Evolutionary conservation across 129 eudicot genomes (phyloP).

Genomic region (Flaveria sonorensis): DNA sequence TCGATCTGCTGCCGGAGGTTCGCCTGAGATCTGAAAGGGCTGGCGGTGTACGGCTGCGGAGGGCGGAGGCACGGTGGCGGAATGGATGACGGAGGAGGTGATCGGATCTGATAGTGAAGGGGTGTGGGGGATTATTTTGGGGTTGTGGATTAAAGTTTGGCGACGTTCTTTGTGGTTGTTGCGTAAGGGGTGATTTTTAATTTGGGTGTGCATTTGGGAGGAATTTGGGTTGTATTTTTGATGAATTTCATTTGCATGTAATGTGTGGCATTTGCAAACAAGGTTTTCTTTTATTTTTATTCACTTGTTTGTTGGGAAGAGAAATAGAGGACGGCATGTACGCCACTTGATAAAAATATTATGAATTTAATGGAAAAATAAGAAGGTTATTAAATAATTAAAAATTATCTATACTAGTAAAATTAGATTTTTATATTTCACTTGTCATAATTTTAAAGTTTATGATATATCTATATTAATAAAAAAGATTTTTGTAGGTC

Average conservation of each 20-base stretch:
- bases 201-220: constrained; percentile 1
- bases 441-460: too few relatives aligned
- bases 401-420: too few relatives aligned
- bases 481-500: too few relatives aligned
- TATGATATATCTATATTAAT: too few relatives aligned
- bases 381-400: too few relatives aligned
- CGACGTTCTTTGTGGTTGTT: constrained; percentile 10
- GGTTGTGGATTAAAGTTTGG: constrained; percentile 26
- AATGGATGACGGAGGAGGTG: constrained; percentile 1
- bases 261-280: neutral
- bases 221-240: constrained; percentile 5
- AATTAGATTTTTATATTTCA: too few relatives aligned
- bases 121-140: constrained; percentile 23
- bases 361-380: too few relatives aligned
- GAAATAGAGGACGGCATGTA: neutral
- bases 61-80: neutral
- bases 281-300: neutral
- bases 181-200: constrained; percentile 26
- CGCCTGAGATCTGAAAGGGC: constrained; percentile 4
- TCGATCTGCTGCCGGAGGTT: constrained; percentile 7
- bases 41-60: neutral
- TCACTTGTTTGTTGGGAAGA: neutral
- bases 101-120: constrained; percentile 33
- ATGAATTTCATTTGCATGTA: neutral
- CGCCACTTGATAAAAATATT: too few relatives aligned